phyloP scores from a whole-genome alignment of 805 yeast species.

The Saccharomycopsis schoenii region DNA sequence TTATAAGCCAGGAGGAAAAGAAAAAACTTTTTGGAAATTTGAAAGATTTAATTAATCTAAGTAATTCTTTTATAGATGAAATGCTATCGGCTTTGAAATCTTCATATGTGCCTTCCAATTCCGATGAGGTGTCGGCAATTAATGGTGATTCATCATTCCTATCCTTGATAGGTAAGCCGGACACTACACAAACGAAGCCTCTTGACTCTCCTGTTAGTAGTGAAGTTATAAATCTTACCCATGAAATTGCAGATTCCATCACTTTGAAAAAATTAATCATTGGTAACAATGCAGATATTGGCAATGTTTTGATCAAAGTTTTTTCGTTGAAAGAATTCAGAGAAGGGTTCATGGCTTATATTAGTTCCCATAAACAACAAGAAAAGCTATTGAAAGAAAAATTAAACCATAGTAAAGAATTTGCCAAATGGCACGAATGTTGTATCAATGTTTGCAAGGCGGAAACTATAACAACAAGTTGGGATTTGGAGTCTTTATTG shows the following conservation, averaged over 20 bases:
- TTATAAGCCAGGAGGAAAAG: slow-evolving; percentile 22
- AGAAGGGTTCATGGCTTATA: slow-evolving; percentile 26
- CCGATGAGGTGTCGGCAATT: slow-evolving; percentile 18
- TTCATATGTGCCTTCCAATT: slow-evolving; percentile 18
- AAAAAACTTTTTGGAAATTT: slow-evolving; percentile 25
- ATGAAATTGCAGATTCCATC: background rate
- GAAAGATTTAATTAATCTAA: slow-evolving; percentile 25
- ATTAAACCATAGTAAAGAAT: slow-evolving; percentile 20
- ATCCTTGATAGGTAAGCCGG: slow-evolving; percentile 14
- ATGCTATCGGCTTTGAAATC: background rate
- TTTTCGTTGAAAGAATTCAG: slow-evolving; percentile 16
- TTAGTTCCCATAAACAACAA: slow-evolving; percentile 23
- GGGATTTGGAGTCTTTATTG: slow-evolving; percentile 33
- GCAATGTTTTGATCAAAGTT: background rate
- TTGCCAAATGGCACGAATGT: slow-evolving; percentile 27
- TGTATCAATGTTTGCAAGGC: slow-evolving; percentile 23
- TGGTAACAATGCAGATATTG: background rate
- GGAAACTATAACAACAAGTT: slow-evolving; percentile 24
- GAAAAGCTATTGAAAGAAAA: slow-evolving; percentile 22
- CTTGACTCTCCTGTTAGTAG: background rate
- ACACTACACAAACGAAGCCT: background rate
- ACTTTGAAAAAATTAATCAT: background rate
- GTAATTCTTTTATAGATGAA: slow-evolving; percentile 21
- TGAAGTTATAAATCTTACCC: background rate
- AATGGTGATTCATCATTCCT: slow-evolving; percentile 13